phyloP scores from a whole-genome alignment of 176 grass and related monocot genomes.

The Aegilops longissima region DNA sequence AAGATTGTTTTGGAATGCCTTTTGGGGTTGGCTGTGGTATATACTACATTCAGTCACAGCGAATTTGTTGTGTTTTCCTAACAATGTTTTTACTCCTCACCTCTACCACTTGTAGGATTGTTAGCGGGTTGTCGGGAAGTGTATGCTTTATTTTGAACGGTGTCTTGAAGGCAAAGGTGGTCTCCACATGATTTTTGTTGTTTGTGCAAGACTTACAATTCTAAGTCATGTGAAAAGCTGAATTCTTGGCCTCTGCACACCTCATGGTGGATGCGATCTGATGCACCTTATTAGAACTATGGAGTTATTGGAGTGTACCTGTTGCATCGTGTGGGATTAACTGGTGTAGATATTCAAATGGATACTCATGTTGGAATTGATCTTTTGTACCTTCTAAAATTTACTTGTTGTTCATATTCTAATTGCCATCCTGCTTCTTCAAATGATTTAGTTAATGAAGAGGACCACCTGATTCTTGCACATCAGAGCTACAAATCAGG shows the following conservation, averaged over 20 bases:
- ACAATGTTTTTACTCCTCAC: background rate
- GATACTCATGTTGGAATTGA: background rate
- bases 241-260: background rate
- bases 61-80: background rate
- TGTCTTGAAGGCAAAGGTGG: too few species aligned
- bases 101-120: background rate
- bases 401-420: background rate
- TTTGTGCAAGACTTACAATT: background rate
- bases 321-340: background rate
- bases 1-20: background rate
- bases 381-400: background rate
- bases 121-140: background rate
- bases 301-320: background rate
- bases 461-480: conserved; percentile 46
- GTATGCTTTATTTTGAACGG: background rate
- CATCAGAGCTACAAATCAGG: conserved; percentile 66
- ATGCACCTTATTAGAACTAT: background rate
- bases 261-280: background rate
- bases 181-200: background rate
- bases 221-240: background rate
- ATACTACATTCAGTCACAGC: background rate
- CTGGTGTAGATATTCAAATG: background rate
- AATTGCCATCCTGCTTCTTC: conserved; percentile 2
- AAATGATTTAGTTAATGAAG: conserved; percentile 48
- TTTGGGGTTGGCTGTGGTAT: background rate